A percentile compares a stretch with the other conserved stretches of the same genome.
These are phyloP conservation scores for Mortierella hygrophila DNA, from an alignment of 192 early-diverging fungal species.

Conservation along the genomic window DNA sequence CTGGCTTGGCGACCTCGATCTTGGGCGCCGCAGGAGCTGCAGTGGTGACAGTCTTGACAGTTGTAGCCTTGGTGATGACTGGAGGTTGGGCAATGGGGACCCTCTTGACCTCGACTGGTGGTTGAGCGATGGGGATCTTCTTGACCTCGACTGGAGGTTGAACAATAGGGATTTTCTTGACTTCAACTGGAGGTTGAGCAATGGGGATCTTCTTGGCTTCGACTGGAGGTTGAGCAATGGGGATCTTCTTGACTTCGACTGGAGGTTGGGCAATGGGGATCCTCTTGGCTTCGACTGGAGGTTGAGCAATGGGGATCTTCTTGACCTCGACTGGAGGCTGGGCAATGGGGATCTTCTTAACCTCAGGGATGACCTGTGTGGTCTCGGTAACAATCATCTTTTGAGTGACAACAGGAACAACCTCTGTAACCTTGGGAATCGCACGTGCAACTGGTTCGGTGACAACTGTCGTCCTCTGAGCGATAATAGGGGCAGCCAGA, in stretches of 20 bases:
- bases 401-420: background rate
- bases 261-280: slow-evolving; percentile 6
- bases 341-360: background rate
- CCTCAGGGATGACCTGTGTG: background rate
- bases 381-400: background rate
- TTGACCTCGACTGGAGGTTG: background rate
- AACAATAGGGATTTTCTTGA: background rate
- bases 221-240: background rate
- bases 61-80: background rate
- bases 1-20: background rate
- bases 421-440: background rate
- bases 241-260: background rate
- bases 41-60: background rate
- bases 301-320: background rate
- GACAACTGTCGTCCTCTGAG: background rate
- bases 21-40: background rate
- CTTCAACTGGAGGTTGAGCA: background rate
- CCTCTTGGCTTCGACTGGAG: background rate
- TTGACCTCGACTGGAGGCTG: background rate
- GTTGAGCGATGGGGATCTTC: background rate
- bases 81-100: background rate
- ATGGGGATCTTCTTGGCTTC: background rate
- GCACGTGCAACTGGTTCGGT: background rate
- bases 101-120: background rate
- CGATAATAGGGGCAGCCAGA: background rate